Evolutionary conservation across 441 rosid genomes (phyloP).

Genomic region (Eruca vesicaria): DNA sequence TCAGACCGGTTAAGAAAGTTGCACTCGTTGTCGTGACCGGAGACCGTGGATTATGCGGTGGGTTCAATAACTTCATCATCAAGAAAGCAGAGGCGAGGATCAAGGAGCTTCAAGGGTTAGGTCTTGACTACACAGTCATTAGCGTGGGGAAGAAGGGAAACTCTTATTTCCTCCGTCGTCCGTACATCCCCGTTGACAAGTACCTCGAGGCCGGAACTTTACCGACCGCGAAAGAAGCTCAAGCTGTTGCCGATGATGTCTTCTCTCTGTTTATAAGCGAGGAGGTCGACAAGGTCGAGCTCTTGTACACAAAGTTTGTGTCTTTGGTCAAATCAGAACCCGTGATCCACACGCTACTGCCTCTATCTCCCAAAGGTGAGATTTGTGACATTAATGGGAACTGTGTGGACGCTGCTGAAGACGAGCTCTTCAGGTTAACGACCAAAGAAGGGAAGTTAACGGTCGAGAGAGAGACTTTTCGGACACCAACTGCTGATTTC

Average conservation of each 20-base stretch:
- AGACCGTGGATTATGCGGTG: conserved; percentile 91
- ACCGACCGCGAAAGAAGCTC: conserved; percentile 95
- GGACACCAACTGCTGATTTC: conserved; percentile 53
- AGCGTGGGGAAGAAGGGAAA: conserved; percentile 95
- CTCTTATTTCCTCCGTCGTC: conserved; percentile 67
- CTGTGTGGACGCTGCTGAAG: conserved; percentile 92
- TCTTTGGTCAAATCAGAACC: conserved; percentile 85
- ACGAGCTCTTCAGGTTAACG: conserved; percentile 85
- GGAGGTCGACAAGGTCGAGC: conserved; percentile 94
- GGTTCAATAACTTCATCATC: conserved; percentile 61
- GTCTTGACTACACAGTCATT: conserved; percentile 65
- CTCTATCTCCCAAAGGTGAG: conserved; percentile 87
- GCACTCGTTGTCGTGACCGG: conserved; percentile 83
- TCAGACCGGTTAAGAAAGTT: conserved; percentile 87
- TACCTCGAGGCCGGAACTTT: conserved; percentile 55
- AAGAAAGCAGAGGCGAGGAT: conserved; percentile 81
- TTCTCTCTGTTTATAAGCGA: conserved; percentile 84
- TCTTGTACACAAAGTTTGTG: conserved; percentile 86
- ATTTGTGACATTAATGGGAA: conserved; percentile 78
- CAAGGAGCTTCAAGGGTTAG: conserved; percentile 60
- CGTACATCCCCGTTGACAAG: conserved; percentile 72
- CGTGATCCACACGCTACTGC: conserved; percentile 84
- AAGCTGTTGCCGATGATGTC: conserved; percentile 85
- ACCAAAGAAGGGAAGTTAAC: conserved; percentile 85
- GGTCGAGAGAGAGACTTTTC: conserved; percentile 64